Conservation (phyloP, 805 yeast genomes). For the Yarrowia yakushimensis region DNA sequence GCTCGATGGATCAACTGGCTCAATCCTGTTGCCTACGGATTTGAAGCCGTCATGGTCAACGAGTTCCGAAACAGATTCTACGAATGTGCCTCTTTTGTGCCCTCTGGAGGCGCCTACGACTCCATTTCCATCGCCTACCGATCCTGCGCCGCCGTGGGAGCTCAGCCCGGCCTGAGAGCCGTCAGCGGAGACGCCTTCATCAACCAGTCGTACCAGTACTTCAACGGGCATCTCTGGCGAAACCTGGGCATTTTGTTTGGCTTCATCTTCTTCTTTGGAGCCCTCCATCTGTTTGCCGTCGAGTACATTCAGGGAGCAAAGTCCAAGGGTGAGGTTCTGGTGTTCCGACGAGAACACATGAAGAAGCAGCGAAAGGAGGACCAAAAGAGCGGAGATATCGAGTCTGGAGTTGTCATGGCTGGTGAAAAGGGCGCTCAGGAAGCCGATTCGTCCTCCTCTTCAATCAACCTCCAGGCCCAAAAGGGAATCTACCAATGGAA, state of each 20-base stretch:
- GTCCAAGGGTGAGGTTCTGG: slow-evolving; percentile 57
- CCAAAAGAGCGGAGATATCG: not conserved
- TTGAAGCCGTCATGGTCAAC: slow-evolving; percentile 46
- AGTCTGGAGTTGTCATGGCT: slow-evolving; percentile 5
- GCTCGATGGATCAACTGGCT: slow-evolving; percentile 49
- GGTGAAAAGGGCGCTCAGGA: slow-evolving; percentile 7
- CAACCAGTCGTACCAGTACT: slow-evolving; percentile 44
- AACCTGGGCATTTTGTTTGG: slow-evolving; percentile 60
- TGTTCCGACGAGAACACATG: slow-evolving; percentile 41
- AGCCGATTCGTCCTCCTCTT: not conserved
- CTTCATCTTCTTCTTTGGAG: slow-evolving; percentile 52
- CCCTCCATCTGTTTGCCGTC: slow-evolving; percentile 50
- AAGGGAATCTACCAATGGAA: slow-evolving; percentile 63
- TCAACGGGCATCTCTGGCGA: slow-evolving; percentile 55
- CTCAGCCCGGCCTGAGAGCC: slow-evolving; percentile 47
- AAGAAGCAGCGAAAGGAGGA: slow-evolving; percentile 10
- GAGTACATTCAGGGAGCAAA: slow-evolving; percentile 43
- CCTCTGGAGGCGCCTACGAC: slow-evolving; percentile 45
- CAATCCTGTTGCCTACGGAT: slow-evolving; percentile 46
- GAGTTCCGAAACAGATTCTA: slow-evolving; percentile 43
- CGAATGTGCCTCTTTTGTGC: slow-evolving; percentile 43
- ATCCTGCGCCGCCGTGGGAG: slow-evolving; percentile 57
- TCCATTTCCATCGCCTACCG: slow-evolving; percentile 35
- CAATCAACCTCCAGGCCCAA: slow-evolving; percentile 15
- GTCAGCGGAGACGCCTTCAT: slow-evolving; percentile 56